Evolutionary conservation across 1,284 basidiomycete genomes (phyloP), one percentile per base, ranked within the genome.

Genomic region (Sphagnurus paluster): DNA sequence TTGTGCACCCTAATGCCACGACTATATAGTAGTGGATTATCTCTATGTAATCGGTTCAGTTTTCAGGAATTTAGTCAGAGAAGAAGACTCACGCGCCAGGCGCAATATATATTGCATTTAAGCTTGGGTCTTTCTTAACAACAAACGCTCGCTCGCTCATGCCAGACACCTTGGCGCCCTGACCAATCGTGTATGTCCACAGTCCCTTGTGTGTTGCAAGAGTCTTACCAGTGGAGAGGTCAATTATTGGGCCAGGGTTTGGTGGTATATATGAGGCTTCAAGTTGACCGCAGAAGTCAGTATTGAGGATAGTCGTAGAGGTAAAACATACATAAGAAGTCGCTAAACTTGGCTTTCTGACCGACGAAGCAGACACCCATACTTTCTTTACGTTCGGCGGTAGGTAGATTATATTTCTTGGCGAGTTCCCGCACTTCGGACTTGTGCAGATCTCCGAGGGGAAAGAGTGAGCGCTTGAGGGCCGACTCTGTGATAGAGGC

Each of bases 301-400:
- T 21, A 33, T 17, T 21, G 14, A 1, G 10, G 43, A 34, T 19
- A 35, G 23, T 26, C 10, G 35, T 13, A 36, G 46, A 16, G 3
- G 13, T 16, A 21, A 43, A 39, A 36, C 68, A 44, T 49, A 92
- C 93, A 78, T 38, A 96, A 66, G 60, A 94, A 96, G 11, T 80
- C 69, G 34, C 76, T 75, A 59, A 96, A 96, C 42, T 72, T 77
- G 13, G 77, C 74, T 57, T 85, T 81, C 66, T 94, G 80, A 10
- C 95, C 96, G 6, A 98, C 86, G 56, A 98, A 98, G 62, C 96
- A 98, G n/a, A 98, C 79, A 0, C 96, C 96, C 87, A 98, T 96
- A 64, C 90, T 94, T 63, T 99, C 96, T 17, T 75, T 76, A 44
- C 92, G 76, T 1, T 79, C 72, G 1, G 93, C 91, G 0, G 90